Evolutionary conservation across 1,284 basidiomycete species (phyloP).

Genomic region (Ustilago lituana): DNA sequence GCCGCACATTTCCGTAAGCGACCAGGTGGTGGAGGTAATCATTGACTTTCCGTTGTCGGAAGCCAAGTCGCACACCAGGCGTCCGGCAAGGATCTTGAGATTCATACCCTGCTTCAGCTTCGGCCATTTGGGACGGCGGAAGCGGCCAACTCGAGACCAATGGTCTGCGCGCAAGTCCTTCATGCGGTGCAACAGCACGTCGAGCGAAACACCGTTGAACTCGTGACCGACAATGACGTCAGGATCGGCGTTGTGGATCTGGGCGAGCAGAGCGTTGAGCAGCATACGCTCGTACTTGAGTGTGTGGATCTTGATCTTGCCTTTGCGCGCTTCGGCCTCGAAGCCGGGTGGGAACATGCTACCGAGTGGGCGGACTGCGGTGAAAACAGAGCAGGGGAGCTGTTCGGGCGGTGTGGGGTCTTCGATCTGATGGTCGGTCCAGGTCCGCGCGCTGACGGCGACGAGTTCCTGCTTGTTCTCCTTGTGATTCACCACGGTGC

Average conservation of each 20-base stretch:
- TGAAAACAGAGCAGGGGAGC: slow-evolving; percentile 82
- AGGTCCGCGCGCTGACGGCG: slow-evolving; percentile 82
- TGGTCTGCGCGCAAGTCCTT: slow-evolving; percentile 78
- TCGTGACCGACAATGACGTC: slow-evolving; percentile 96
- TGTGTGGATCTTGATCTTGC: slow-evolving; percentile 77
- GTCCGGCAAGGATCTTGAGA: slow-evolving; percentile 82
- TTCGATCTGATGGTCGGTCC: slow-evolving; percentile 73
- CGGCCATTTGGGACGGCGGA: slow-evolving; percentile 84
- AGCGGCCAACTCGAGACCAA: slow-evolving; percentile 93
- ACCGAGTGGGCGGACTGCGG: slow-evolving; percentile 87
- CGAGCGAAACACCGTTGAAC: slow-evolving; percentile 88
- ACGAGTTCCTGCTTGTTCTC: slow-evolving; percentile 94
- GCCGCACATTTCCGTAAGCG: slow-evolving; percentile 83
- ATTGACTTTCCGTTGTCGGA: slow-evolving; percentile 88
- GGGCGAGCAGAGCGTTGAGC: slow-evolving; percentile 82
- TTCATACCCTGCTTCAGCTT: slow-evolving; percentile 80
- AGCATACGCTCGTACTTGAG: slow-evolving; percentile 80
- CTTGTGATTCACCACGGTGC: slow-evolving; percentile 93
- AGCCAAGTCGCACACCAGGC: slow-evolving; percentile 89
- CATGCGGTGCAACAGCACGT: slow-evolving; percentile 91
- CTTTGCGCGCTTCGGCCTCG: slow-evolving; percentile 71
- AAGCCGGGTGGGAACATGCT: slow-evolving; percentile 88
- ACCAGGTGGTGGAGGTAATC: slow-evolving; percentile 87
- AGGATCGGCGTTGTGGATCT: slow-evolving; percentile 86
- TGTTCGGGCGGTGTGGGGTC: slow-evolving; percentile 68